Evolutionary conservation across 257 asterid species (phyloP).

Genomic region (Solanum sitiens): DNA sequence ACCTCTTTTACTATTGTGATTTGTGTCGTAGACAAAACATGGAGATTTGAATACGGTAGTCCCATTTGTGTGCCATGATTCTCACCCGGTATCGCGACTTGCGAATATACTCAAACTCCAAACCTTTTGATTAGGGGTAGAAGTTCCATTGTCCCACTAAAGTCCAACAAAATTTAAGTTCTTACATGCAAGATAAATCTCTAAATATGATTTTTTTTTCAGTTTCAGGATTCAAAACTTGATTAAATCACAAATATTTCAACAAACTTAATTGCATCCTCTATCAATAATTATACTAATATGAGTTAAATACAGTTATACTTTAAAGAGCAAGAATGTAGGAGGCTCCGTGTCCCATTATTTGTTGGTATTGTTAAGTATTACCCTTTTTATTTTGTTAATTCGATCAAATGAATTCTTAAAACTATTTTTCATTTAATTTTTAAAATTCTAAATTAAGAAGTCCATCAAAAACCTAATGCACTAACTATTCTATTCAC

Average conservation of each 20-base stretch:
- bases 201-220: not conserved
- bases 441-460: not conserved
- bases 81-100: too few species aligned
- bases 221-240: not conserved
- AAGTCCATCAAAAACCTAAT: not conserved
- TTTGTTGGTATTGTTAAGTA: not conserved
- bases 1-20: not conserved
- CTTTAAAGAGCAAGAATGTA: not conserved
- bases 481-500: not conserved
- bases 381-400: not conserved
- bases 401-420: not conserved
- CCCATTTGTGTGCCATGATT: not conserved
- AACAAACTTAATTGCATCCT: not conserved
- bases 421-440: not conserved
- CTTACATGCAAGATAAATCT: rapidly evolving
- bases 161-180: not conserved
- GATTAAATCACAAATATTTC: not conserved
- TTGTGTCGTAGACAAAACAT: not conserved
- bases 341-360: not conserved
- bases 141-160: not conserved
- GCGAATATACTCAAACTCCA: too few species aligned
- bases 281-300: not conserved
- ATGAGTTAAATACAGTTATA: not conserved
- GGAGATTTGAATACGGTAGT: not conserved
- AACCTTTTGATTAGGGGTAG: too few species aligned